Base-by-base conservation (phyloP, 441 rosid genomes). In the Daphne laureola region DNA sequence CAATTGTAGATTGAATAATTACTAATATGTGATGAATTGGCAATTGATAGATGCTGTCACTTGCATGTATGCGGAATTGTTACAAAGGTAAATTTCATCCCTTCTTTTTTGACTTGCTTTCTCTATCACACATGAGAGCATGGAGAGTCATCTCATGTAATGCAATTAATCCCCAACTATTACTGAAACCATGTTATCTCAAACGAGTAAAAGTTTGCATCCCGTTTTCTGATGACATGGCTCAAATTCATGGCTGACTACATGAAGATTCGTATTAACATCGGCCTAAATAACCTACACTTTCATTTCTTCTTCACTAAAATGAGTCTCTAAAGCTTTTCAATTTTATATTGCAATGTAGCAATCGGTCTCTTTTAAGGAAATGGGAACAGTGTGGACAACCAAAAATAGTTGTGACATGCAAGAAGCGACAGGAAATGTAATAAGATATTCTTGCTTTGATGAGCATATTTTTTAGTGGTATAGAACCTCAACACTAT, bases 391-490 rank as follows among this genome's bases (percentile, higher is more conserved):
- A 81, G 25, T 70, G 79, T 12, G 96, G 96, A 36, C 92, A 90
- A 69, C 92, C 98, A 40, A 90, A 90, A 72, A 85, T 87, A 78
- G 95, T 83, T 45, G 84, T 86, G 54, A 73, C 77, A 8, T 90
- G 98, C 84, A 90, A 64, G 69, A 87, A 75, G 73, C 95, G 77
- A 62, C 91, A 73, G 60, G 95, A 90, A 85, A 87, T 87, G 98
- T 87, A 87, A 85, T 86, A 67, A 59, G 78, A 65, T 63, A 65
- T 67, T 61, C 67, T 67, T 50, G 59, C 61, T 57, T 57, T 26
- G 41, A 49, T 43, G 49, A 35, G 35, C 41, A 14, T 36, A 23
- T 21, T 17, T 63, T 45, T 41, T 48, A 4, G 21, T 16, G 15
- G 8, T 49, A 15, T 26, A 14, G 36, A 36, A 53, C 59, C 9